phyloP scores from a whole-genome alignment of 2,329 filamentous ascomycete species.

The Paramyrothecium sp. region DNA sequence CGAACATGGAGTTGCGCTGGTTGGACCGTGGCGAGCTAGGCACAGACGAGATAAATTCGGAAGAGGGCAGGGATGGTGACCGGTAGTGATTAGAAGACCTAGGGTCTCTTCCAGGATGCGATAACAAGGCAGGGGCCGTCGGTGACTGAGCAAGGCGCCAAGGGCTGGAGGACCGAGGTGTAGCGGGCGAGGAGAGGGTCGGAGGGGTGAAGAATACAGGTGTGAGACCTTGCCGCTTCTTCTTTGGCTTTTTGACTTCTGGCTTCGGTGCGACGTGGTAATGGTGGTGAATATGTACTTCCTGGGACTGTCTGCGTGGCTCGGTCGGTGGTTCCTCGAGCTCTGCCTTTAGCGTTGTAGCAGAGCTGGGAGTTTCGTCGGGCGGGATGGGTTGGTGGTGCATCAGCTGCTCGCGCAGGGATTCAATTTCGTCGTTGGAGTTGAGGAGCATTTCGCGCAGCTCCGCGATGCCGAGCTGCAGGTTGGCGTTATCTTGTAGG shows the following conservation, averaged over 20 bases:
- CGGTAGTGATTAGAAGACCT: conserved; percentile 60
- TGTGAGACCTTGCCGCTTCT: conserved; percentile 66
- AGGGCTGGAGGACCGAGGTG: conserved; percentile 35
- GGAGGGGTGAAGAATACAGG: conserved; percentile 61
- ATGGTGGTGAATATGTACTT: conserved; percentile 92
- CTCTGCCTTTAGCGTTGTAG: conserved; percentile 68
- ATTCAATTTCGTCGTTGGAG: conserved; percentile 93
- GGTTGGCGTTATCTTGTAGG: conserved; percentile 88
- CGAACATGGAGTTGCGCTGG: conserved; percentile 75
- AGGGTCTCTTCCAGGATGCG: conserved; percentile 47
- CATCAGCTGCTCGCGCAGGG: conserved; percentile 76
- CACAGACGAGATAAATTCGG: conserved; percentile 70
- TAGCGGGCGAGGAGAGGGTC: conserved; percentile 35
- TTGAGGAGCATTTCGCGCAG: conserved; percentile 84
- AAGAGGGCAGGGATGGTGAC: conserved; percentile 49
- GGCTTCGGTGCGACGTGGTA: conserved; percentile 72
- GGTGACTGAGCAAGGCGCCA: conserved; percentile 37
- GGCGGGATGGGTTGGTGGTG: conserved; percentile 69
- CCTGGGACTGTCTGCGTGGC: conserved; percentile 52
- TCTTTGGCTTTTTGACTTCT: conserved; percentile 64
- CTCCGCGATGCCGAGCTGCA: conserved; percentile 90
- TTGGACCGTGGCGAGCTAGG: conserved; percentile 80
- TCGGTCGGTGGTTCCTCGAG: conserved; percentile 47
- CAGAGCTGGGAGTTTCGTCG: conserved; percentile 32
- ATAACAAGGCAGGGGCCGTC: conserved; percentile 37